Evolutionary conservation across 306 rosid species (phyloP).

Genomic region (Ochetophila trinervis): DNA sequence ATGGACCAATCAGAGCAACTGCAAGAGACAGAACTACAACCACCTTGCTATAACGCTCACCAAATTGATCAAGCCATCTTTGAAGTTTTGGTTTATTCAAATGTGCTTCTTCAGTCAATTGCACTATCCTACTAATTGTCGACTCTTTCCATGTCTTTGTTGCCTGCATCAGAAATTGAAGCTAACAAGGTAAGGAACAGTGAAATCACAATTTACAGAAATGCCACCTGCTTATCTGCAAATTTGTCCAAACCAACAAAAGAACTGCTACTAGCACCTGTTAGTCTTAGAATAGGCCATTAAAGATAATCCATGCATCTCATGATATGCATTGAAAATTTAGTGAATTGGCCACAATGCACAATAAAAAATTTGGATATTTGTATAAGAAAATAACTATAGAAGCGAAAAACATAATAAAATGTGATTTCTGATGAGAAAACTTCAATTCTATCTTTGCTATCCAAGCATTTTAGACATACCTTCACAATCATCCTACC

Average conservation of each 20-base stretch:
- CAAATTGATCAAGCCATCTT: constrained; percentile 98
- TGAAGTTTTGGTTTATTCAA: constrained; percentile 88
- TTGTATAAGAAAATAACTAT: background rate
- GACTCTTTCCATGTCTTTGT: constrained; percentile 91
- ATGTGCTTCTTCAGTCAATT: constrained; percentile 95
- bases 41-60: constrained; percentile 89
- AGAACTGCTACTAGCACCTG: background rate
- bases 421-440: background rate
- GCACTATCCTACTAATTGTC: constrained; percentile 84
- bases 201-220: constrained; percentile 7
- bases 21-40: constrained; percentile 84
- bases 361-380: background rate
- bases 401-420: background rate
- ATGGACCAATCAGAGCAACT: constrained; percentile 83
- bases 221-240: constrained; percentile 23
- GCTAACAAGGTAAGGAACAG: constrained; percentile 20
- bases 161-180: constrained; percentile 46
- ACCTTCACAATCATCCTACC: constrained; percentile 96
- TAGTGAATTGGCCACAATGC: background rate
- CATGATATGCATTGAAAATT: background rate
- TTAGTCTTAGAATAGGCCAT: background rate
- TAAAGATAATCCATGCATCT: background rate
- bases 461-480: constrained; percentile 14
- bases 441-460: too few species aligned
- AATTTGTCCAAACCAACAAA: constrained; percentile 13